Conservation (phyloP, 2,329 filamentous ascomycete species). For the Cercospora berteroae region DNA sequence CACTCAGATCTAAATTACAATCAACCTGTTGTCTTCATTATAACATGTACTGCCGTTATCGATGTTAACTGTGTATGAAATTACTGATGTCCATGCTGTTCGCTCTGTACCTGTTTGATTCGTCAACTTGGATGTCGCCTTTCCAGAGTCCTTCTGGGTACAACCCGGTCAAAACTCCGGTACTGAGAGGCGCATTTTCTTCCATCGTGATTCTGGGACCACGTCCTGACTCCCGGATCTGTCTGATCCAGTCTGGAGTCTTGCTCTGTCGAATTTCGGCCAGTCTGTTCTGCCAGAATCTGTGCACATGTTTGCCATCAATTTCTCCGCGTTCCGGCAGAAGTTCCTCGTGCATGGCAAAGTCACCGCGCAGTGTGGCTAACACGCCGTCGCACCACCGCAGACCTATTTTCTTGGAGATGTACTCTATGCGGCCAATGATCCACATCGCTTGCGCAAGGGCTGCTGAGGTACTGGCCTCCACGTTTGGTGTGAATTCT, state of each 20-base stretch:
- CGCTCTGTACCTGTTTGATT: constrained; percentile 6
- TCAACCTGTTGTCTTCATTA: neutral
- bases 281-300: constrained; percentile 12
- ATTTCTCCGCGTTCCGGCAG: constrained; percentile 11
- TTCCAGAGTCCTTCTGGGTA: constrained; percentile 10
- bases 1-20: constrained; percentile 48
- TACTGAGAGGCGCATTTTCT: constrained; percentile 14
- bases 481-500: constrained; percentile 7
- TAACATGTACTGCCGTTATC: neutral
- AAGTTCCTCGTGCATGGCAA: constrained; percentile 24
- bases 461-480: constrained; percentile 24
- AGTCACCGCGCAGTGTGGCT: constrained; percentile 33
- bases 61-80: neutral
- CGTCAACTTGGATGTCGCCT: constrained; percentile 2
- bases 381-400: constrained; percentile 36
- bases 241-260: constrained; percentile 17
- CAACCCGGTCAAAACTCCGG: neutral
- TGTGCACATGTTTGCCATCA: neutral
- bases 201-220: constrained; percentile 21
- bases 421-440: constrained; percentile 34
- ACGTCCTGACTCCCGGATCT: constrained; percentile 17
- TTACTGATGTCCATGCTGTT: constrained; percentile 10
- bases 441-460: constrained; percentile 34
- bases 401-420: constrained; percentile 30
- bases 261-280: constrained; percentile 8